Percentiles rank a stretch among this genome's conserved stretches.
phyloP scores from a whole-genome alignment of 345 rosid genomes.

The Syzygium aromaticum region DNA sequence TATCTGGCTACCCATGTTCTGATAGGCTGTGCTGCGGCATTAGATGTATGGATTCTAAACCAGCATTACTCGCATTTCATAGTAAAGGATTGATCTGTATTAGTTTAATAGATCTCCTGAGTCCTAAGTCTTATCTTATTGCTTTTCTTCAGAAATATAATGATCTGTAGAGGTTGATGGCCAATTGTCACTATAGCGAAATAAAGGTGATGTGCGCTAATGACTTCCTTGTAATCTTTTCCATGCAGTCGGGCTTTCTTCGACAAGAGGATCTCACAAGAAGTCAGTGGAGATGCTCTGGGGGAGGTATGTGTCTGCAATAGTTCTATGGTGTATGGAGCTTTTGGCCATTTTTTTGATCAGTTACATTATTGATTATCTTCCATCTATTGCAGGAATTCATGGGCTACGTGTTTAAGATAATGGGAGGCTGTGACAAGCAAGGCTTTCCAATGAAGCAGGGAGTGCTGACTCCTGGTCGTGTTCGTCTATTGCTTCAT shows the following conservation, averaged over 20 bases:
- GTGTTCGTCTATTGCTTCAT: conserved; percentile 80
- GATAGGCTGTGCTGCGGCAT: no score
- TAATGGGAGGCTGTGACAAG: conserved; percentile 91
- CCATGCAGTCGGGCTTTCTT: conserved; percentile 55
- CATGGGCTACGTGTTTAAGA: conserved; percentile 78
- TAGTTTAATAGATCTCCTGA: no score
- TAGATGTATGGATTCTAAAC: conserved; percentile 15
- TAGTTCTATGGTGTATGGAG: not conserved
- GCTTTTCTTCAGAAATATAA: not conserved
- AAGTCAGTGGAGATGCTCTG: conserved; percentile 67
- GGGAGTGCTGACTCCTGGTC: conserved; percentile 78
- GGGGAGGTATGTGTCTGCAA: conserved; percentile 46
- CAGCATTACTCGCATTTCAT: no score
- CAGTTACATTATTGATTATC: not conserved
- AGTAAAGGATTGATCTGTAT: no score
- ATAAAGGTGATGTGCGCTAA: not conserved
- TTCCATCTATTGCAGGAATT: conserved; percentile 38
- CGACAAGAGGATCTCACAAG: conserved; percentile 89
- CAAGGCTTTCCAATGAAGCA: conserved; percentile 94
- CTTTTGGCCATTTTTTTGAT: not conserved
- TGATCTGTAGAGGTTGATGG: not conserved
- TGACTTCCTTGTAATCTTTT: not conserved
- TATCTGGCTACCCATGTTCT: no score
- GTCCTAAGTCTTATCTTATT: no score
- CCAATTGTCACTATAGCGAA: not conserved